Evolutionary conservation across 352 stramenopile species (phyloP).

Genomic region (Phytophthora crassamura): DNA sequence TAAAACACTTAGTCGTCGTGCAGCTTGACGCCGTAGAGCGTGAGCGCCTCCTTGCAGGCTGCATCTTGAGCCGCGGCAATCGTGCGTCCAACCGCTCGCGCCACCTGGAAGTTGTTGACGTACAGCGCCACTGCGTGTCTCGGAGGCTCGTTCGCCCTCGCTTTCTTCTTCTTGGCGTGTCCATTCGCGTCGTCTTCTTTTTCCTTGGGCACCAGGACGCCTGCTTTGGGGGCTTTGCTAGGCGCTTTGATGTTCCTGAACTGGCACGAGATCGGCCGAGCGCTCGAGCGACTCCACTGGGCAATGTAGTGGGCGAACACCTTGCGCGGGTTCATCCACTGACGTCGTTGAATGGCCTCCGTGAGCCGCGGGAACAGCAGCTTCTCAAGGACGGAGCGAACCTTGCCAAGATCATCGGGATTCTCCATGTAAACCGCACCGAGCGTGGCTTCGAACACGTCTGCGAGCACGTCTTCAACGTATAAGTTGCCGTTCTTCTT

Average conservation of each 20-base stretch:
- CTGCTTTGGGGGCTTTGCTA: neutral
- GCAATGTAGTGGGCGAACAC: conserved; percentile 68
- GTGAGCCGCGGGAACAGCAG: conserved; percentile 74
- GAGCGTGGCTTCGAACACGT: conserved; percentile 83
- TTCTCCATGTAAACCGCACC: conserved; percentile 85
- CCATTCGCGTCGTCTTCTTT: conserved; percentile 16
- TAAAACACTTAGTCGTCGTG: conserved; percentile 57
- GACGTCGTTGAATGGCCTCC: conserved; percentile 75
- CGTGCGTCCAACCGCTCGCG: conserved; percentile 67
- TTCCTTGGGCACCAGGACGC: conserved; percentile 38
- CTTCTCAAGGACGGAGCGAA: conserved; percentile 68
- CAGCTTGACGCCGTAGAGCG: conserved; percentile 69
- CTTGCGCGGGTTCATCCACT: conserved; percentile 87
- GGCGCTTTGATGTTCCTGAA: conserved; percentile 58
- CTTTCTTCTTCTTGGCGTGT: conserved; percentile 35
- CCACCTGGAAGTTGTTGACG: conserved; percentile 69
- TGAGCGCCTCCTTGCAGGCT: conserved; percentile 68
- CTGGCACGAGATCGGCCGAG: conserved; percentile 45
- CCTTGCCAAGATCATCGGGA: conserved; percentile 51
- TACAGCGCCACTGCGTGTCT: conserved; percentile 70
- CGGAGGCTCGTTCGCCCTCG: conserved; percentile 23
- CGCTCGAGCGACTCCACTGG: conserved; percentile 53
- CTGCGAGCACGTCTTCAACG: conserved; percentile 77
- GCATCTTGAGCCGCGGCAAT: conserved; percentile 76
- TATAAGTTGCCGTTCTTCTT: conserved; percentile 72